Base-by-base conservation (phyloP, 2,329 filamentous ascomycete genomes). In the Diaporthe ilicicola region DNA sequence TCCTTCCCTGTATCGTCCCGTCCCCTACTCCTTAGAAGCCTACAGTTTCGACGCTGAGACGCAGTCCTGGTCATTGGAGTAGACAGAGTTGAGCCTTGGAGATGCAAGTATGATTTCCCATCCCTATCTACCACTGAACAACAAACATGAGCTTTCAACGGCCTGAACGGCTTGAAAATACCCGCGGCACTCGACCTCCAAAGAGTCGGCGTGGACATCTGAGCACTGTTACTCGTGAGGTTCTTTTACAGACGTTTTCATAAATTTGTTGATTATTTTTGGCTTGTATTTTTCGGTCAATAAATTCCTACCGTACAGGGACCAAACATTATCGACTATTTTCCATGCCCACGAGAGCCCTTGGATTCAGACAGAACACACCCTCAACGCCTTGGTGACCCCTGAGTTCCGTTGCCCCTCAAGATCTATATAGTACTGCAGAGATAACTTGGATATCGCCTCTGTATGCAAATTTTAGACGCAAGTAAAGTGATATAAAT, bases 301-400 rank as follows among this genome's bases (percentile, higher is more conserved):
- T 54, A 44, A 37, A 5, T 46, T 62, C 67, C 55, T 69, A 55
- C 50, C 56, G 44, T 32, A 70, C 37, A 70, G 37, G 55, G 68
- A 66, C 68, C 68, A 70, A 65, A 70, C 51, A 70, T 70, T 70
- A 70, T 39, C 59, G 50, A 70, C 59, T 70, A 70, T 66, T 37
- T 19, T 54, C n/a, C 66, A 17, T 22, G 54, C 12, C 51, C 46
- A n/a, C 53, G n/a, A 24, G 10, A 39, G 10, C 27, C 59, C 15
- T 42, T 44, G 51, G 44, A 5, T 50, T 37, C n/a, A 46, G 51
- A 51, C 46, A 44, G 27, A 70, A 55, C 2, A 34, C 13, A 27
- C 32, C 46, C 53, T 44, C 42, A 22, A 44, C 51, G 56, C 39
- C 69, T 61, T n/a, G 12, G 12, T 24, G 9, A n/a, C 34, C 51